Evolutionary conservation across 2,329 filamentous ascomycete species (phyloP).

Genomic region (Pseudogymnoascus sp.): DNA sequence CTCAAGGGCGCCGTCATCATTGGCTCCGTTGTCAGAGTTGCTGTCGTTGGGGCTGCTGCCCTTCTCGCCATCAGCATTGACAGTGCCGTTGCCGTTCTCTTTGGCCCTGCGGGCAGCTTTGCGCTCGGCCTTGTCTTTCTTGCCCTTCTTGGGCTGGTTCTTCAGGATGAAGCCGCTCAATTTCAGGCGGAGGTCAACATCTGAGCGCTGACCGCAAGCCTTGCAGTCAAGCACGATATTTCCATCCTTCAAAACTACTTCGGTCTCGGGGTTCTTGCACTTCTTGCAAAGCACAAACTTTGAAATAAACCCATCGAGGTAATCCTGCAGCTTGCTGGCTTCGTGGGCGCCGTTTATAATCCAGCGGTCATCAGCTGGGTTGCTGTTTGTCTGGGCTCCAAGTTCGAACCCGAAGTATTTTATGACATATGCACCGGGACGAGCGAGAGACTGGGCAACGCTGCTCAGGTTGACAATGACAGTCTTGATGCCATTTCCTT

Average conservation of each 20-base stretch:
- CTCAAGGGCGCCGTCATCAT: conserved; percentile 49
- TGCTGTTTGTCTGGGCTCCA: conserved; percentile 96
- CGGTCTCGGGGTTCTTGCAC: conserved; percentile 99
- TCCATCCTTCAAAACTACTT: conserved; percentile 89
- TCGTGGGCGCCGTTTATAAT: conserved; percentile 99
- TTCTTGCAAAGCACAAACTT: conserved; percentile 99
- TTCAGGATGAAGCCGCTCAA: conserved; percentile 96
- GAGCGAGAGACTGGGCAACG: conserved; percentile 84
- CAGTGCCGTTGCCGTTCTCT: conserved; percentile 40
- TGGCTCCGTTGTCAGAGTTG: conserved; percentile 51
- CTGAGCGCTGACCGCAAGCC: conserved; percentile 87
- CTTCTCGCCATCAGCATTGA: conserved; percentile 36
- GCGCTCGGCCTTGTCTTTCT: conserved; percentile 91
- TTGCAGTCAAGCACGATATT: conserved; percentile 95
- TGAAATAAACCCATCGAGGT: conserved; percentile 96
- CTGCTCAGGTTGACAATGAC: conserved; percentile 96
- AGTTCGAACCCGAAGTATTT: conserved; percentile 99
- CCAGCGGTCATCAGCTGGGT: conserved; percentile 96
- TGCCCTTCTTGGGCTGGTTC: conserved; percentile 86
- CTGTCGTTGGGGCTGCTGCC: conserved; percentile 57
- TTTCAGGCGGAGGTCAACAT: conserved; percentile 90
- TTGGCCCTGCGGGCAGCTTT: conserved; percentile 90
- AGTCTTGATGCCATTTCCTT: conserved; percentile 99
- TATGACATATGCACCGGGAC: conserved; percentile 91
- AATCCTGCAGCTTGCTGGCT: conserved; percentile 89